Conservation (phyloP, 2,329 filamentous ascomycete genomes). For the Coleophoma eucalyptorum region DNA sequence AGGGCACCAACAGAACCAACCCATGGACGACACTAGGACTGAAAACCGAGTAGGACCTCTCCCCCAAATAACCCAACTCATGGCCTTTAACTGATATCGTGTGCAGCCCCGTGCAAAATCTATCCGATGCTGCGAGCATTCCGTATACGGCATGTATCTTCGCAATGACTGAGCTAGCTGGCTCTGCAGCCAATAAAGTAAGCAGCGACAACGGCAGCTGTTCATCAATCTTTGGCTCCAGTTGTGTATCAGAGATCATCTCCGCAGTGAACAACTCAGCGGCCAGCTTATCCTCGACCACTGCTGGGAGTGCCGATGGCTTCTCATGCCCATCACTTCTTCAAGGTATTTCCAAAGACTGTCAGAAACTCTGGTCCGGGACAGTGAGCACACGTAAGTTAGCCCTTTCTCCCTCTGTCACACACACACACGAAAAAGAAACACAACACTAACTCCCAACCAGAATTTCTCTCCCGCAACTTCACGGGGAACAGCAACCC, state of each 20-base stretch:
- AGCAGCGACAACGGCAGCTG: background rate
- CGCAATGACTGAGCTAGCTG: background rate
- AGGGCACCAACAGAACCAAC: background rate
- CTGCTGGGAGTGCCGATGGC: background rate
- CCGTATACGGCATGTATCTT: background rate
- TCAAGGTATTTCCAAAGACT: background rate
- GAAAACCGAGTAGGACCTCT: background rate
- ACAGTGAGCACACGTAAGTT: background rate
- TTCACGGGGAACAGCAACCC: background rate
- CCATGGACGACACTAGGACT: background rate
- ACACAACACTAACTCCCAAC: background rate
- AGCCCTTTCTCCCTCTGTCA: background rate
- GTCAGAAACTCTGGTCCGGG: background rate
- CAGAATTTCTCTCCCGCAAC: background rate
- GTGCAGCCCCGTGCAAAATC: background rate
- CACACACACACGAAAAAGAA: background rate
- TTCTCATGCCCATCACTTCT: background rate
- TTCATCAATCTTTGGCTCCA: background rate
- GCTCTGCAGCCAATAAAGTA: background rate
- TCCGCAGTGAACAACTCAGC: background rate
- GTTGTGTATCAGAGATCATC: background rate
- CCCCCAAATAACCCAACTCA: background rate
- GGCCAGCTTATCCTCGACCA: background rate
- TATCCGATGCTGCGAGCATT: background rate
- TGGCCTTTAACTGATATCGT: background rate